Evolutionary conservation across 2,329 filamentous ascomycete species (phyloP).

Genomic region (Apiospora pterosperma): DNA sequence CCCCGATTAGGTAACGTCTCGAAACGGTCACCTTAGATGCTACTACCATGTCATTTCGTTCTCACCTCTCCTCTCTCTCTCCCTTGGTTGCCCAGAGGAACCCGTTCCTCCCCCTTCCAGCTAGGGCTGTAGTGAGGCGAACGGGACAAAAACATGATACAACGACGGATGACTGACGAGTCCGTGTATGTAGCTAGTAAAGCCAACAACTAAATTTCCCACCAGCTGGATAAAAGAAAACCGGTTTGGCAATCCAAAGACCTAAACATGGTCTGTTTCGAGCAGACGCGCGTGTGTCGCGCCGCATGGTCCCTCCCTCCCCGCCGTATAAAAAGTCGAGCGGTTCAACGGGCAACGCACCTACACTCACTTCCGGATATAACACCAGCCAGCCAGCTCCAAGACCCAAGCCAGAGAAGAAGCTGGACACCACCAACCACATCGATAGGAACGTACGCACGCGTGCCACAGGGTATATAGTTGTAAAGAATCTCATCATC

Average conservation of each 20-base stretch:
- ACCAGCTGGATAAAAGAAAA: not conserved
- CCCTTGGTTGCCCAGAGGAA: not conserved
- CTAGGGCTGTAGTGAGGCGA: slow-evolving; percentile 1
- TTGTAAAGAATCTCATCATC: not conserved
- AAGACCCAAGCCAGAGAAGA: not conserved
- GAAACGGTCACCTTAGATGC: not conserved
- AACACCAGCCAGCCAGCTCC: not conserved
- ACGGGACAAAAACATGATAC: not conserved
- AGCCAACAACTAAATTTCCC: not conserved
- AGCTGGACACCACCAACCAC: no score
- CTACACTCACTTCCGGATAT: not conserved
- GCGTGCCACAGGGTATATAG: no score
- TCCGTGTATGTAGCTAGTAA: not conserved
- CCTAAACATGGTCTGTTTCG: not conserved
- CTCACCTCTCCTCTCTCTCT: not conserved
- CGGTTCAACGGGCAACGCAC: not conserved
- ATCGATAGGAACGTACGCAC: no score
- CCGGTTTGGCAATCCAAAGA: not conserved
- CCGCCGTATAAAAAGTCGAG: not conserved
- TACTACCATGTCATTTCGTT: not conserved
- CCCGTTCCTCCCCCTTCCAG: not conserved
- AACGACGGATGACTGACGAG: not conserved
- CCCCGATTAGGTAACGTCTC: not conserved
- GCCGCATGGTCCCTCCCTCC: not conserved
- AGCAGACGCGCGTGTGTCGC: not conserved